Base-by-base conservation (phyloP, 495 filamentous ascomycete species). In the Zalerion maritima region DNA sequence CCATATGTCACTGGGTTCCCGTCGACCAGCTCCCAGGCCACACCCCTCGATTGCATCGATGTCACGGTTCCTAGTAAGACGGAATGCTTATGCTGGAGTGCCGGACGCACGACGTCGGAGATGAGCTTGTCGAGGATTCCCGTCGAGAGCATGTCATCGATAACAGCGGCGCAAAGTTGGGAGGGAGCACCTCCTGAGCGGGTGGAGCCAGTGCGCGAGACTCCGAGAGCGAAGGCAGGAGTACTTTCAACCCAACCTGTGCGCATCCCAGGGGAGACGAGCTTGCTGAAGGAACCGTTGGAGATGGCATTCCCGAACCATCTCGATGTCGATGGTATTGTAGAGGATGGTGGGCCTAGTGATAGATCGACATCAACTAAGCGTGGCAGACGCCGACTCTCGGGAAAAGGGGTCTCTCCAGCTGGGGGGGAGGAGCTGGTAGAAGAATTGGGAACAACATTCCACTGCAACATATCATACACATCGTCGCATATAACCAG, bases 401-500 rank as follows among this genome's bases (percentile, higher is more conserved):
- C 14, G 6, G 10, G 26, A 17, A n/a, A n/a, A n/a, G n/a, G n/a
- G n/a, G n/a, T n/a, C n/a, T n/a, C n/a, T n/a, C n/a, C n/a, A n/a
- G 73, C 69, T 51, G 3, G 45, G 43, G 26, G 18, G 9, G 40
- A 18, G 1, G 24, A 21, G 4, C 49, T 11, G 6, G 18, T 22
- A 12, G 40, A 28, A 10, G 34, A 18, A 20, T 9, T 20, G 16
- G 28, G 15, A 27, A 18, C 0, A 38, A 58, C 29, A 4, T 67
- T 63, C 72, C 82, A 89, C 45, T 81, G 77, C 0, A 94, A 60
- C 35, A 82, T 73, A 48, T 94, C 86, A 36, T 94, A 94, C 1
- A 94, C 82, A 49, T 94, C 85, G 52, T 94, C 85, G 8, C 65
- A 67, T n/a, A 94, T 63, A 26, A 92, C 50, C 4, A 92, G 54